Conservation (phyloP, 768 basidiomycete species). For the Dioszegia aurantiaca region DNA sequence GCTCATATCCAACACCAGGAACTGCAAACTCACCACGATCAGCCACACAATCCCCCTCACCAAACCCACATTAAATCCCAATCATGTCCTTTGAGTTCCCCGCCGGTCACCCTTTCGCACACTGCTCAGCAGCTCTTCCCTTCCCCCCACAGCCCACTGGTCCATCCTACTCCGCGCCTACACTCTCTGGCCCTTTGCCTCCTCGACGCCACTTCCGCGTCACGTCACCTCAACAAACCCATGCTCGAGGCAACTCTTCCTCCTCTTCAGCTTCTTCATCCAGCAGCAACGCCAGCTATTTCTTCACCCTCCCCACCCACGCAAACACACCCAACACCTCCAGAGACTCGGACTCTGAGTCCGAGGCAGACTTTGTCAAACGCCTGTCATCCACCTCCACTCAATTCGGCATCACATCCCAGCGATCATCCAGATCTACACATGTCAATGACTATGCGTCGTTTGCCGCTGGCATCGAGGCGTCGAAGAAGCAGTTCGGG, state of each 20-base stretch:
- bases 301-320: constrained; percentile 5
- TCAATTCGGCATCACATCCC: constrained; percentile 5
- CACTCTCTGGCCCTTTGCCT: constrained; percentile 1
- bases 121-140: not conserved
- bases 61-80: not conserved
- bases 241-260: constrained; percentile 1
- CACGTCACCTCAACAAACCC: not conserved
- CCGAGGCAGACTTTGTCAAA: constrained; percentile 1
- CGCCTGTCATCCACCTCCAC: constrained; percentile 8
- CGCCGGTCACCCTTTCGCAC: constrained; percentile 6
- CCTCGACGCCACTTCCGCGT: constrained; percentile 2
- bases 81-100: constrained; percentile 6
- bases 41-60: not conserved
- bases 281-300: constrained; percentile 2
- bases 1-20: constrained; percentile 1
- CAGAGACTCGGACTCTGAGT: not conserved
- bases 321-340: not conserved
- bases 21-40: not conserved
- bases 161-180: not conserved
- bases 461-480: not conserved
- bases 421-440: not conserved
- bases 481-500: constrained; percentile 4
- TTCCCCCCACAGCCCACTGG: not conserved
- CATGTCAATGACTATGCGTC: not conserved
- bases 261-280: not conserved